Evolutionary conservation across 2,329 filamentous ascomycete species (phyloP), one percentile per base, ranked within the genome.

Genomic region (Fusarium nisikadoi): DNA sequence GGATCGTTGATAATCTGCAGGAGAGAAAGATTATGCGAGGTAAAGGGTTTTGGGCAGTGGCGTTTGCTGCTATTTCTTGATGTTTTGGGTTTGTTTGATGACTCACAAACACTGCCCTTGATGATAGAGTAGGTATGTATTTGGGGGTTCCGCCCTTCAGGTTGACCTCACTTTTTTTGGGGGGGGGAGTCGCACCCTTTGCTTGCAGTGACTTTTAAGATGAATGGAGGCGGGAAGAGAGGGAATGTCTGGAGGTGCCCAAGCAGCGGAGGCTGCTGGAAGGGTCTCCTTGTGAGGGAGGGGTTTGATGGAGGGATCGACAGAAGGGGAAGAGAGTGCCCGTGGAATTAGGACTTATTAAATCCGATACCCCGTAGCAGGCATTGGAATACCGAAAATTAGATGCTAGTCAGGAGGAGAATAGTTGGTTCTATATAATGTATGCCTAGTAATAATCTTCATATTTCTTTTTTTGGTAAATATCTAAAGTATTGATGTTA

Each of bases 151-250:
- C 39, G 46, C 67, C 68, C 65, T 70, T 66, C 31, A 56, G 46
- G 61, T 47, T 57, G 61, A 39, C 41, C 45, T 73, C 42, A 43
- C 70, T 60, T 31, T 27, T 71, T 65, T 71, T 52, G n/a, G n/a
- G n/a, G n/a, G n/a, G n/a, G n/a, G 25, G 43, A 45, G 66, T 60
- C 62, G 56, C 46, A 59, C 49, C 49, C 70, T 59, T 60, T 59
- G 42, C 52, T 35, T 49, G 17, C 12, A 8, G 29, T 25, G 41
- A 56, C 33, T 53, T 27, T 27, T 16, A 23, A 17, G 62, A 64
- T 64, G 31, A 23, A 50, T 31, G 19, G 45, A 35, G 47, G 39
- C 53, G 31, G 38, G 13, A 43, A 45, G 39, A 23, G 25, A 45
- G n/a, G 53, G 39, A 27, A 35, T 35, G 53, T 33, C 29, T n/a